Evolutionary conservation across 2,329 filamentous ascomycete species (phyloP), one percentile per base, ranked within the genome.

Genomic region (Chrysoporthe puriensis): DNA sequence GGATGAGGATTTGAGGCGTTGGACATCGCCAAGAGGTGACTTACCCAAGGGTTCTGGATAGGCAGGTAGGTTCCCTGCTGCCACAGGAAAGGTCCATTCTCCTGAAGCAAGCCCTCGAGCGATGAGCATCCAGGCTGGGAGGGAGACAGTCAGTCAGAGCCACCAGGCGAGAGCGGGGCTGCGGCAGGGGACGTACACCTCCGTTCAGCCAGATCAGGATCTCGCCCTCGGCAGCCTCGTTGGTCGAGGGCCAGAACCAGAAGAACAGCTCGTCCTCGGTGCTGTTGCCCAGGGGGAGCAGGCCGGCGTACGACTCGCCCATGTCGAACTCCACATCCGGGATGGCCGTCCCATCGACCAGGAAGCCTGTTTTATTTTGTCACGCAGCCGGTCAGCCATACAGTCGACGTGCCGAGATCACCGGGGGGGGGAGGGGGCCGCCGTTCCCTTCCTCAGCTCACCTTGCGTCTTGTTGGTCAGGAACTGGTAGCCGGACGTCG

Each of bases 11-110:
- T 1, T 26, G n/a, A 57, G 54, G 18, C 14, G 21, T 36, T 57
- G 8, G 3, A 26, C 32, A 8, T 32, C 1, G 44, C 4, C 8
- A 18, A 43, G 4, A 21, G 5, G 2, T 42, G 16, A 61, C 59
- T 61, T 48, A 93, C 16, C 85, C 86, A 93, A 0, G 85, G 83
- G 73, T 93, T 93, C 56, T 80, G 80, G 0, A 87, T 80, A 0
- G 90, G 90, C 6, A 83, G 81, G 64, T 83, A 84, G 1, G 89
- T 93, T 34, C 91, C 91, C 5, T 86, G 82, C 73, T 89, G 85
- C 89, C 89, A 91, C 3, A 84, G 69, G 73, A 91, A 88, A 0
- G 91, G 89, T 0, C 91, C 91, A 72, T 93, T 93, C 72, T 93
- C 90, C 62, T 91, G 90, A 13, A 94, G 77, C 1, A 94, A 81